Base-by-base conservation (phyloP, 169 alveolate genomes). In the Cryptosporidium viatorum region DNA sequence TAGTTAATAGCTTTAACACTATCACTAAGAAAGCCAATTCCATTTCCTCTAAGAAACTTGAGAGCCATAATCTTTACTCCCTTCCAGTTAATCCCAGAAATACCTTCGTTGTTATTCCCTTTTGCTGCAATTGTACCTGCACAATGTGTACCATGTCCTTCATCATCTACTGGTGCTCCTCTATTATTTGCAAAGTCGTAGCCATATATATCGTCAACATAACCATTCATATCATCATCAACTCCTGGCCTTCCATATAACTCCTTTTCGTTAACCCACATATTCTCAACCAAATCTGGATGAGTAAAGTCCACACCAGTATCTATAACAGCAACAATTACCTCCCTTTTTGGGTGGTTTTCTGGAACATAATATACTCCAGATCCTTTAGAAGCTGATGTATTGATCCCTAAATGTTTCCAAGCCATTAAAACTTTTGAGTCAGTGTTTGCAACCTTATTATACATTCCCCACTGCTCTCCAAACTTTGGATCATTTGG, bases 251-350 rank as follows among this genome's bases (percentile, higher is more conserved):
- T 92, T 6, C 95, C 96, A 37, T 92, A 74, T 60, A 94, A 84
- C 69, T 94, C 97, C 35, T 70, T 89, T 26, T 92, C 87, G 69
- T 94, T 94, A 29, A 84, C 84, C 92, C 95, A 94, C 71, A 95
- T 93, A 70, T 93, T 92, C 0, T 74, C 93, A 23, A 70, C 92
- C 69, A 96, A 71, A 45, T 93, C 96, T 41, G 97, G 96, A 58
- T 96, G 97, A 18, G 91, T 85, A 84, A 84, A 92, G 75, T 94
- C 97, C 2, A 96, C 91, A 3, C 98, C 98, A 21, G 97, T 96
- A 84, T 96, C 98, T 31, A 96, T 91, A 41, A 94, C 95, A 12
- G 94, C 96, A 18, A 93, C 96, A 35, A 92, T 91, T 2, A 73
- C 85, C 23, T 91, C 73, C 29, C 93, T 70, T 89, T 89, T 26